phyloP scores from a whole-genome alignment of 305 asterid genomes.

The Fraxinus platypoda region DNA sequence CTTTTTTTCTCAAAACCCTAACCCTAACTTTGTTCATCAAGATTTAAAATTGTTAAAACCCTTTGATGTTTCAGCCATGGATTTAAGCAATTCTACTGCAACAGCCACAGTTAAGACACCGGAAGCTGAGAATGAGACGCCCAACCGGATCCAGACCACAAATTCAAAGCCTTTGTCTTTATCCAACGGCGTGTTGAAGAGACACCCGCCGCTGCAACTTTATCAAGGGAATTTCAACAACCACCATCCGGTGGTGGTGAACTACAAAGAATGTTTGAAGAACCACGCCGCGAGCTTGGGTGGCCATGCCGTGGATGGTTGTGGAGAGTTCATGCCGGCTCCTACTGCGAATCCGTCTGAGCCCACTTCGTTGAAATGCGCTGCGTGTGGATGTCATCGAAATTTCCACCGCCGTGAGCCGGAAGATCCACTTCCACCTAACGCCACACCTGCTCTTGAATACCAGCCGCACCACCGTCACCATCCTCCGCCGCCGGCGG shows the following conservation, averaged over 20 bases:
- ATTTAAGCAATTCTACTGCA: constrained; percentile 36
- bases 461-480: constrained; percentile 92
- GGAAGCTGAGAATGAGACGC: constrained; percentile 66
- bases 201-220: constrained; percentile 52
- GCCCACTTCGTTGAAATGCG: constrained; percentile 90
- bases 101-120: constrained; percentile 47
- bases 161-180: constrained; percentile 37
- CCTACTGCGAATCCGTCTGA: constrained; percentile 52
- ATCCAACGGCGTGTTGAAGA: constrained; percentile 80
- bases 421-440: constrained; percentile 44
- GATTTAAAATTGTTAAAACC: neutral
- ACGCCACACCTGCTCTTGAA: constrained; percentile 48
- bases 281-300: constrained; percentile 96
- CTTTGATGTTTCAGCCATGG: constrained; percentile 59
- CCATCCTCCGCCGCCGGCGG: constrained; percentile 67
- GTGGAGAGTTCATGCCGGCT: constrained; percentile 91
- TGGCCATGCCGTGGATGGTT: constrained; percentile 91
- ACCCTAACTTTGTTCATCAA: constrained; percentile 29
- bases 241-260: constrained; percentile 58
- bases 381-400: constrained; percentile 96
- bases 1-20: constrained; percentile 35
- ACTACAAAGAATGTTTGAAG: constrained; percentile 83
- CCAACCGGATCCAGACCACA: constrained; percentile 59
- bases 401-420: constrained; percentile 97
- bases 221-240: constrained; percentile 24